Base-by-base conservation (phyloP, 306 rosid species). In the Coriaria nepalensis region DNA sequence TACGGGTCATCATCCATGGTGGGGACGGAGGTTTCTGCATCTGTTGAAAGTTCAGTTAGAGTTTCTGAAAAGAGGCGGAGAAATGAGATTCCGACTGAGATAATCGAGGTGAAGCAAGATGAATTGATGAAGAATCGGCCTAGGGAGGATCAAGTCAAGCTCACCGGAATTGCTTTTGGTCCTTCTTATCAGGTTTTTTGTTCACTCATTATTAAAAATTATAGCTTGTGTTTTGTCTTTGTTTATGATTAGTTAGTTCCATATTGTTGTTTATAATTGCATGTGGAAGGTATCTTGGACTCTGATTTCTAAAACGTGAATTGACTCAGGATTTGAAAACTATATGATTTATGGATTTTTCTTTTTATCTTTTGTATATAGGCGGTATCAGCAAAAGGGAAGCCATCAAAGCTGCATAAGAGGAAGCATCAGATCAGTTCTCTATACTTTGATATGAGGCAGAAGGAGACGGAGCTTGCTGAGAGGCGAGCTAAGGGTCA, bases 341-440 rank as follows among this genome's bases (percentile, higher is more conserved):
- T 20, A 20, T 1, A 20, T 3, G 43, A 13, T 36, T n/a, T 5
- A 1, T 62, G 35, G 39, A 7, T 6, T 15, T 43, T 39, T 54
- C 11, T 10, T 10, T 15, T 55, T 35, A 8, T 9, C 11, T 7
- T 34, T 45, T 49, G 29, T 1, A 39, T 60, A 72, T 56, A 79
- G 95, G 82, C 98, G 59, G 85, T 67, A 45, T 72, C 95, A 0
- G 46, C 92, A 0, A 82, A 79, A 60, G 96, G 93, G 33, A 92
- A 82, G 70, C 94, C 96, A 33, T 12, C 94, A 35, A 92, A 85
- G 80, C 69, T 82, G 75, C 94, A 79, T 37, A 85, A 82, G 80
- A 85, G 96, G 69, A 92, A 92, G 75, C 98, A 85, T 69, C 98
- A 92, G 72, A 92, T 92, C 38, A 80, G 92, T 63, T 75, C 98